Percentiles rank a stretch among this genome's conserved stretches.
These are phyloP conservation scores for Murraya paniculata DNA, from an alignment of 345 rosid species.

Conservation along the genomic window DNA sequence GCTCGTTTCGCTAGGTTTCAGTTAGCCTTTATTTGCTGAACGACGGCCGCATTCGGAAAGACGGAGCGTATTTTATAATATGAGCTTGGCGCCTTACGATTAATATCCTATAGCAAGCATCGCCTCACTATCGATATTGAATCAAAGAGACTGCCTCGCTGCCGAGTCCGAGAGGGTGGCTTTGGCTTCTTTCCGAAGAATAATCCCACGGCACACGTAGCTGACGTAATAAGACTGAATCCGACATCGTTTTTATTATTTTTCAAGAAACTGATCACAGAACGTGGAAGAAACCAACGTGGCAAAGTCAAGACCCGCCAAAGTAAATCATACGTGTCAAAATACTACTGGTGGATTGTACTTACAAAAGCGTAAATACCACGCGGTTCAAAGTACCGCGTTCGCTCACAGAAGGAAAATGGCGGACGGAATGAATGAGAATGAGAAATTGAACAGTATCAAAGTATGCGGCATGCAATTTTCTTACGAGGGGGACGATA, in stretches of 20 bases:
- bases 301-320: background rate
- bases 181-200: constrained; percentile 1
- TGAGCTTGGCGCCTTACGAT: background rate
- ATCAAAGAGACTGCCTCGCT: background rate
- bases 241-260: background rate
- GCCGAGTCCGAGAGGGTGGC: background rate
- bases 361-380: background rate
- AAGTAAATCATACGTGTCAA: constrained; percentile 11
- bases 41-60: background rate
- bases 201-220: background rate
- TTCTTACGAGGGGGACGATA: constrained; percentile 42
- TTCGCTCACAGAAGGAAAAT: constrained; percentile 15
- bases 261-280: background rate
- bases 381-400: background rate
- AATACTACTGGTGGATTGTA: background rate
- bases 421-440: constrained; percentile 28
- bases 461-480: constrained; percentile 79
- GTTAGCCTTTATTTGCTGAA: constrained; percentile 7
- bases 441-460: constrained; percentile 38
- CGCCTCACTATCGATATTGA: background rate
- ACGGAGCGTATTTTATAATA: background rate
- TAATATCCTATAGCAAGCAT: background rate
- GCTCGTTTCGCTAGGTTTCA: background rate
- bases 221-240: background rate
- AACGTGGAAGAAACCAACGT: background rate